Conservation (phyloP, 305 asterid species). For the Plantago coronopus region DNA sequence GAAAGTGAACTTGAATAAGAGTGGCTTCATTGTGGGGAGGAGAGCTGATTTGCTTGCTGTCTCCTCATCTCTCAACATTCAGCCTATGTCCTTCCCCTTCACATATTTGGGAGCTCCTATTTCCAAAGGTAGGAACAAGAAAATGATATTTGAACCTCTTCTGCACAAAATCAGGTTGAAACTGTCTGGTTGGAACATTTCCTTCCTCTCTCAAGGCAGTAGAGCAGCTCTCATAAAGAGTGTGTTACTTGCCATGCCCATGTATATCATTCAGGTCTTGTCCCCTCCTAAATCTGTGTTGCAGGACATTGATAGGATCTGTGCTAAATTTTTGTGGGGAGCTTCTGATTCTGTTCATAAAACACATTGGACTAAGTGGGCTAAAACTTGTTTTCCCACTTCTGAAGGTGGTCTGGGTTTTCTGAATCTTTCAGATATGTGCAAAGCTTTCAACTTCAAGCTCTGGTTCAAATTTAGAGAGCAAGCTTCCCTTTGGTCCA, state of each 20-base stretch:
- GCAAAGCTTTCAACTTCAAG: not conserved
- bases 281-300: not conserved
- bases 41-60: too few relatives aligned
- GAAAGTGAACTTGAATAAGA: not conserved
- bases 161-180: not conserved
- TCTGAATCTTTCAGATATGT: not conserved
- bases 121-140: not conserved
- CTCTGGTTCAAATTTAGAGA: not conserved
- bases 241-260: not conserved
- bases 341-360: too few relatives aligned
- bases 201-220: not conserved
- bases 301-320: not conserved
- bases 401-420: not conserved
- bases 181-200: not conserved
- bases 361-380: not conserved
- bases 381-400: not conserved
- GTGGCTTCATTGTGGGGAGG: not conserved
- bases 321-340: not conserved
- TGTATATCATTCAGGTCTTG: not conserved
- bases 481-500: not conserved
- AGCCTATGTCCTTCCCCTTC: not conserved
- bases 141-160: not conserved
- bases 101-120: not conserved
- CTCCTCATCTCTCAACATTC: not conserved
- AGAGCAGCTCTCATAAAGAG: not conserved